Evolutionary conservation across 2,329 filamentous ascomycete species (phyloP).

Genomic region (Scytalidium sp.): DNA sequence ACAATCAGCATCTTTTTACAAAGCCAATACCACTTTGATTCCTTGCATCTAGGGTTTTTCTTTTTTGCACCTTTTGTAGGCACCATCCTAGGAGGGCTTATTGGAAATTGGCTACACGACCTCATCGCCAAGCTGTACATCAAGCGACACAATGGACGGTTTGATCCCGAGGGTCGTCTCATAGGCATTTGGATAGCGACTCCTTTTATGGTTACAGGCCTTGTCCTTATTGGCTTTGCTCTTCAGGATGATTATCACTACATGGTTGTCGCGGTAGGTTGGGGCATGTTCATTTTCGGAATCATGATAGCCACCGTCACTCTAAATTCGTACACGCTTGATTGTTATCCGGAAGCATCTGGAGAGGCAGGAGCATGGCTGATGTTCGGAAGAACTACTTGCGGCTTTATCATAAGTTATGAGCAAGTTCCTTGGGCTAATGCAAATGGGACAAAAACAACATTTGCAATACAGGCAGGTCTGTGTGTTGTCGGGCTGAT

Average conservation of each 20-base stretch:
- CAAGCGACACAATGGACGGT: constrained; percentile 43
- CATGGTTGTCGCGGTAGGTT: constrained; percentile 45
- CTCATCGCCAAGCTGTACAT: constrained; percentile 41
- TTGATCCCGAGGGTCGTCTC: constrained; percentile 55
- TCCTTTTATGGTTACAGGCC: constrained; percentile 45
- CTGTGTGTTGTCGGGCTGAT: too few relatives aligned
- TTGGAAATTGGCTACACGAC: constrained; percentile 57
- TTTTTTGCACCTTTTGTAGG: too few relatives aligned
- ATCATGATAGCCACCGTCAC: constrained; percentile 53
- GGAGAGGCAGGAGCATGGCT: constrained; percentile 52
- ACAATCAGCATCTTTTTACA: constrained; percentile 50
- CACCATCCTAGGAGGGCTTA: constrained; percentile 38
- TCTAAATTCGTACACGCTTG: constrained; percentile 49
- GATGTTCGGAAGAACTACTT: too few relatives aligned
- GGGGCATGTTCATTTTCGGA: constrained; percentile 54
- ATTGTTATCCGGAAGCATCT: constrained; percentile 51
- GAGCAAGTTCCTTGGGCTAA: too few relatives aligned
- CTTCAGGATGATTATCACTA: constrained; percentile 49
- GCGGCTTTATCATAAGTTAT: too few relatives aligned
- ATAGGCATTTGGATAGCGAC: constrained; percentile 43
- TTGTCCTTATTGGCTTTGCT: constrained; percentile 51
- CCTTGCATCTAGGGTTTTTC: too few relatives aligned
- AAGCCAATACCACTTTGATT: constrained; percentile 48
- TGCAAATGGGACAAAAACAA: too few relatives aligned
- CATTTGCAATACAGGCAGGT: too few relatives aligned